These are phyloP conservation scores for Erodium chrysanthum DNA, from an alignment of 441 rosid genomes.

Conservation along the genomic window DNA sequence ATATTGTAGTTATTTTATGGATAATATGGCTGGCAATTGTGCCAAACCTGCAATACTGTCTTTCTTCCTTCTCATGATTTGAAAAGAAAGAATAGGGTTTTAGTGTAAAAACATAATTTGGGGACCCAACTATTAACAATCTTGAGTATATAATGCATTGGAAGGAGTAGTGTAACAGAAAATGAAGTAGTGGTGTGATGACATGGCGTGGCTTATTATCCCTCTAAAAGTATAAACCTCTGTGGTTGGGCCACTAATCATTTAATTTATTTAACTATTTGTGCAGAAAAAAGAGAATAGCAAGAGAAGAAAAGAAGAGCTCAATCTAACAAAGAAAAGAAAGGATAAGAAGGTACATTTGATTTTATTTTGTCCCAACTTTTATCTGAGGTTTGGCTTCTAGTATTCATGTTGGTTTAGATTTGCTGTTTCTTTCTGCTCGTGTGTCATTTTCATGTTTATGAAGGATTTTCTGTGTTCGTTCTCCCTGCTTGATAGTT, in stretches of 20 bases:
- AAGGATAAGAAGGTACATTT: slow-evolving; percentile 13
- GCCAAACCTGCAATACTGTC: neutral
- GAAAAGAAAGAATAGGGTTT: neutral
- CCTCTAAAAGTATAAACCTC: neutral
- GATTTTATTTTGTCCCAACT: neutral
- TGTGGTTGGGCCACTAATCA: neutral
- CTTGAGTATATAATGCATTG: neutral
- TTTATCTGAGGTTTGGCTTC: neutral
- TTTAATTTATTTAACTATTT: neutral
- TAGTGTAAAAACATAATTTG: no score
- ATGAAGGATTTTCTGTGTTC: no score
- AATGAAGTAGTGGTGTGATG: neutral
- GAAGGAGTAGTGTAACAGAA: neutral
- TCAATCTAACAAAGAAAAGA: slow-evolving; percentile 13
- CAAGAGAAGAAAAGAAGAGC: slow-evolving; percentile 12
- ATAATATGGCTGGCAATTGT: no score
- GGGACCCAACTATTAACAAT: neutral
- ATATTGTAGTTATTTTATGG: no score
- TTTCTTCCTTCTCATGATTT: neutral
- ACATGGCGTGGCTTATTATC: neutral
- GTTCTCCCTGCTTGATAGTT: neutral
- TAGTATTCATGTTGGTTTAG: neutral
- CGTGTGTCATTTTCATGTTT: neutral
- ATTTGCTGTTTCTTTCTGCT: neutral
- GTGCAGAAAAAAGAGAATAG: slow-evolving; percentile 17